These are phyloP conservation scores for Cupressus sempervirens DNA, from an alignment of 75 land plant species.

Conservation along the genomic window DNA sequence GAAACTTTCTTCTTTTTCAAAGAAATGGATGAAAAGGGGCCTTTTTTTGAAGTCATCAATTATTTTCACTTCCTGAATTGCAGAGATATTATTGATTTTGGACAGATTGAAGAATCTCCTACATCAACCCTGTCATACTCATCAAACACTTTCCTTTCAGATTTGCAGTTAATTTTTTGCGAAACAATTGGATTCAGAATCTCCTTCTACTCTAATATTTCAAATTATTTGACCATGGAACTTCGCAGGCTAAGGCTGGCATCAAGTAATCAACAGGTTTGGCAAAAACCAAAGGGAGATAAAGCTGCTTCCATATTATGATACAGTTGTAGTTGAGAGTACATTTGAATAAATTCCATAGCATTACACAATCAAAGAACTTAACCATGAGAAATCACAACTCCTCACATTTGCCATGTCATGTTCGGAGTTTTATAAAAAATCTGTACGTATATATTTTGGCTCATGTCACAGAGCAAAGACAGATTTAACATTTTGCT, in stretches of 20 bases:
- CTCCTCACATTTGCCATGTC: no score
- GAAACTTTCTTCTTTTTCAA: neutral
- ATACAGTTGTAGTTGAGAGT: neutral
- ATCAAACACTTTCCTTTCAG: neutral
- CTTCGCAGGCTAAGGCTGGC: neutral
- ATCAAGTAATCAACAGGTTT: neutral
- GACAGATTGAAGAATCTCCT: neutral
- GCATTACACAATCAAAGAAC: no score
- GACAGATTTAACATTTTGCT: no score
- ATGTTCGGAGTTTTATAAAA: no score
- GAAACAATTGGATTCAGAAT: neutral
- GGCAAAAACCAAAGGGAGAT: neutral
- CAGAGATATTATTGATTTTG: neutral
- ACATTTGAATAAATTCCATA: neutral
- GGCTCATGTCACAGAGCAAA: no score
- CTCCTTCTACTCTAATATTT: neutral
- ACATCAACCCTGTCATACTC: neutral
- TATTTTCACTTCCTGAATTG: neutral
- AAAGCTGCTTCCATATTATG: neutral
- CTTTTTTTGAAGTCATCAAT: neutral
- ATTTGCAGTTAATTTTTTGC: neutral
- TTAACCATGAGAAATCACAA: no score
- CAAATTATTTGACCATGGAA: neutral
- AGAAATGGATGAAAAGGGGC: neutral
- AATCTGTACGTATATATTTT: no score